Evolutionary conservation across 2,329 filamentous ascomycete species (phyloP).

Genomic region (Epichloe elymi): DNA sequence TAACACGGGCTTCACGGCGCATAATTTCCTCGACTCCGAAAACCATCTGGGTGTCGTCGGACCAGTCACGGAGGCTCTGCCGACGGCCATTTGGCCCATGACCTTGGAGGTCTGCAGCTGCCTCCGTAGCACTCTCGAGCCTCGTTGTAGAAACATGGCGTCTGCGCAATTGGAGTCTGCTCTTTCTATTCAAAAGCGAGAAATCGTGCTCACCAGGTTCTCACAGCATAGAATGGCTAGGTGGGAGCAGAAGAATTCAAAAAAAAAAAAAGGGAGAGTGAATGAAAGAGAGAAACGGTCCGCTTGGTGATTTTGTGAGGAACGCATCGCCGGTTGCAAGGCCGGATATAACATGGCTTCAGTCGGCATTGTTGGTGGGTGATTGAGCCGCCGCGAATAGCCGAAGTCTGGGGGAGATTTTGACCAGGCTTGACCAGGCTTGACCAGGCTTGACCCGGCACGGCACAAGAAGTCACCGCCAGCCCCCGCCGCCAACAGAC

Average conservation of each 20-base stretch:
- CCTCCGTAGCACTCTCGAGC: slow-evolving; percentile 34
- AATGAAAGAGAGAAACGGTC: background rate
- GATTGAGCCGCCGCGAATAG: slow-evolving; percentile 22
- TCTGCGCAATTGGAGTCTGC: background rate
- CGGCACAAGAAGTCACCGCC: too few relatives aligned
- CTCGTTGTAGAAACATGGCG: slow-evolving; percentile 42
- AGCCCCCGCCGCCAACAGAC: too few relatives aligned
- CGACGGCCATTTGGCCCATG: slow-evolving; percentile 22
- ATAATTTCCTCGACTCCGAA: slow-evolving; percentile 34
- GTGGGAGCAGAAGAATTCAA: background rate
- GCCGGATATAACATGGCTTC: slow-evolving; percentile 14
- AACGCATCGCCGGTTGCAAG: background rate
- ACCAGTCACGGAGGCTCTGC: slow-evolving; percentile 16
- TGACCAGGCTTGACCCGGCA: background rate
- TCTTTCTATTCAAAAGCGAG: background rate
- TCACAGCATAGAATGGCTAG: too few relatives aligned
- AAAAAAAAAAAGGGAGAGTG: background rate
- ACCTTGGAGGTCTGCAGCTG: slow-evolving; percentile 36
- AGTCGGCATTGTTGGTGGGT: slow-evolving; percentile 22
- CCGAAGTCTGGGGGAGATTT: slow-evolving; percentile 13
- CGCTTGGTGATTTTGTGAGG: background rate
- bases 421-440: background rate
- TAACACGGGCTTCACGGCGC: slow-evolving; percentile 63
- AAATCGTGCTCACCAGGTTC: too few relatives aligned
- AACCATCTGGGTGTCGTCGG: slow-evolving; percentile 29